These are phyloP conservation scores for Neurospora sp. DNA, from an alignment of 495 filamentous ascomycete genomes.

Conservation along the genomic window DNA sequence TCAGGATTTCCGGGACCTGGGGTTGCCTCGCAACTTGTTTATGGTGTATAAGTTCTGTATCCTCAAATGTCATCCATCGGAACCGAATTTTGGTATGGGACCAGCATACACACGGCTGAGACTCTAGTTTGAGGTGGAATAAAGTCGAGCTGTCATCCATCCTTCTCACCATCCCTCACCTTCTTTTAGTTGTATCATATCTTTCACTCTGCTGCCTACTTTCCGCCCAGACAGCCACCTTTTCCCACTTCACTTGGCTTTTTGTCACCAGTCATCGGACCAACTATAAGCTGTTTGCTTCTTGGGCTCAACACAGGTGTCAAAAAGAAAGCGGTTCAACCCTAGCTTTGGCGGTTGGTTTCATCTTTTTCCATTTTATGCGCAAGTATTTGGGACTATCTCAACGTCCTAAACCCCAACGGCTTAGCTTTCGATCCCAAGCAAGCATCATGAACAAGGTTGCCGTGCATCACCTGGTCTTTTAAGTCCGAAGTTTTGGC, in stretches of 20 bases:
- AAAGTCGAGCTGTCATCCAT: conserved; percentile 1
- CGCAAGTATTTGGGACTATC: not conserved
- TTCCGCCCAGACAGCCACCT: not conserved
- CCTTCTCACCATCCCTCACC: not conserved
- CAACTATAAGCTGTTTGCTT: not conserved
- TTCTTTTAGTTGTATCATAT: not conserved
- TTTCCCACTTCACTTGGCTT: not conserved
- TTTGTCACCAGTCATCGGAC: not conserved
- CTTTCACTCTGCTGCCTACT: not conserved
- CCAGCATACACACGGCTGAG: not conserved
- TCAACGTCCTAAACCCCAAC: not conserved
- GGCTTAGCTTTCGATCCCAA: not conserved
- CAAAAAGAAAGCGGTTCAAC: not conserved
- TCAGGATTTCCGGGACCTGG: conserved; percentile 6
- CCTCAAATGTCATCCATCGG: not conserved
- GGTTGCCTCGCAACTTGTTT: not conserved
- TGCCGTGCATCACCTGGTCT: not conserved
- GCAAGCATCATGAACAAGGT: not conserved
- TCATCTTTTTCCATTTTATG: not conserved
- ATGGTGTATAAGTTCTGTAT: not conserved
- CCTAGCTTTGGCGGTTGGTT: conserved; percentile 1
- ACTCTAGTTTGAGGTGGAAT: not conserved
- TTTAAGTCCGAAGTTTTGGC: not conserved
- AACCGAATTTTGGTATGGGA: not conserved
- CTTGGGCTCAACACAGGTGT: not conserved